These are phyloP conservation scores for Pleurotus tuoliensis DNA, from an alignment of 768 basidiomycete species.

Conservation along the genomic window DNA sequence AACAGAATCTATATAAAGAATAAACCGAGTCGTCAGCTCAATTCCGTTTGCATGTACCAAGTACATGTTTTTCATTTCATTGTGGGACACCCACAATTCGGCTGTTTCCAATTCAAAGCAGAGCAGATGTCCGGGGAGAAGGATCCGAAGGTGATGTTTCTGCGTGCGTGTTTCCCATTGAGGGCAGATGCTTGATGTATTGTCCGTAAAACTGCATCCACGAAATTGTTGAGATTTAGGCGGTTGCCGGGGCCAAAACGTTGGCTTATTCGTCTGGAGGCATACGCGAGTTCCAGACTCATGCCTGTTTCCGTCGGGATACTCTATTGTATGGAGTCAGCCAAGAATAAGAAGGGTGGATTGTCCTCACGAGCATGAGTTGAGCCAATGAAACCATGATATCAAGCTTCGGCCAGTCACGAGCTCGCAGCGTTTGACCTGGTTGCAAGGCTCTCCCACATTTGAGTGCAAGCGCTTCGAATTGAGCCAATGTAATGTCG, in stretches of 20 bases:
- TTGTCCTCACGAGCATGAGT: constrained; percentile 62
- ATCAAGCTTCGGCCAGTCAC: constrained; percentile 46
- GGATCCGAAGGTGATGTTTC: constrained; percentile 88
- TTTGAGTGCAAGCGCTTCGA: constrained; percentile 57
- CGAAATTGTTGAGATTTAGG: constrained; percentile 74
- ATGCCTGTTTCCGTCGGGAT: constrained; percentile 65
- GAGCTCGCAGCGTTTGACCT: constrained; percentile 17
- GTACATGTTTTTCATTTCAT: constrained; percentile 2
- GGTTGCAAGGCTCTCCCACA: constrained; percentile 40
- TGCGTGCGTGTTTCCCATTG: constrained; percentile 50
- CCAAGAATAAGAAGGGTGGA: constrained; percentile 6
- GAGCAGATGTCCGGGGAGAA: constrained; percentile 89
- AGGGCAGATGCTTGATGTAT: constrained; percentile 67
- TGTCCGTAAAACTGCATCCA: constrained; percentile 79
- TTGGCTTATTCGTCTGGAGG: constrained; percentile 45
- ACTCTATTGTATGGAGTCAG: constrained; percentile 32
- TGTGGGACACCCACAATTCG: constrained; percentile 70
- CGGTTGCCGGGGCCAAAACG: constrained; percentile 43
- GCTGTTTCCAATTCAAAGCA: constrained; percentile 97
- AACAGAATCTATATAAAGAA: constrained; percentile 68
- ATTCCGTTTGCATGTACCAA: neutral
- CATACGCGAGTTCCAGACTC: constrained; percentile 81
- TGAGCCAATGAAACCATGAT: constrained; percentile 72
- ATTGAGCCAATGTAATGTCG: constrained; percentile 83
- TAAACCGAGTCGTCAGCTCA: neutral